Evolutionary conservation across 2,329 filamentous ascomycete genomes (phyloP), one percentile per base, ranked within the genome.

Genomic region (Phyllosticta citrichinensis): DNA sequence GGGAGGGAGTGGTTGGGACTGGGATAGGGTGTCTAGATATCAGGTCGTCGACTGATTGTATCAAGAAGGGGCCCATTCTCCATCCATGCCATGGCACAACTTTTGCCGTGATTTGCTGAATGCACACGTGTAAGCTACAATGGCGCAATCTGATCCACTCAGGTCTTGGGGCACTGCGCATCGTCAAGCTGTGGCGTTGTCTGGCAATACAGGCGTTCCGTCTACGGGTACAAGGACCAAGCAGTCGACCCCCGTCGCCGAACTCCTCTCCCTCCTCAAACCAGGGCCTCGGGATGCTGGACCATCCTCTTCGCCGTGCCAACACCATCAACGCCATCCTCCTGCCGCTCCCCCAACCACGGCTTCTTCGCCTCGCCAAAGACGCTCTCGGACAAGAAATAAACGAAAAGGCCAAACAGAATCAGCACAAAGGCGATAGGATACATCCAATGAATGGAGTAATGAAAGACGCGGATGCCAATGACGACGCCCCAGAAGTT

Each of bases 401-500:
- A 99, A 54, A 91, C 81, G 56, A 92, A 80, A 67, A 96, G 83
- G 0, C 94, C 93, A 27, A 92, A 59, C 66, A 99, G 85, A 73
- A 99, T 97, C 66, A 92, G 80, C 10, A 96, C 89, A 73, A 99
- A 99, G 12, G 94, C 93, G 70, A 97, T 89, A 5, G 94, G 93
- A 76, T 99, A 99, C 76, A 97, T 81, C 80, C 84, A 96, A 76
- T 96, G 89, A 62, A 99, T 84, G 51, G 75, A 75, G 67, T 88
- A 83, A 53, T 87, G 84, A 70, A 99, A 96, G 56, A 97, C 89
- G 71, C 87, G 83, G 66, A 95, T 84, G 56, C 94, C 94, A 67
- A 99, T 93, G 66, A 95, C 88, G 64, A 96, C 88, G 65, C 91
- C 92, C 94, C 94, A 99, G 78, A 97, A 97, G 76, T 96, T 97